Conservation (phyloP, 176 grass and related monocot genomes). For the Aegilops longissima region DNA sequence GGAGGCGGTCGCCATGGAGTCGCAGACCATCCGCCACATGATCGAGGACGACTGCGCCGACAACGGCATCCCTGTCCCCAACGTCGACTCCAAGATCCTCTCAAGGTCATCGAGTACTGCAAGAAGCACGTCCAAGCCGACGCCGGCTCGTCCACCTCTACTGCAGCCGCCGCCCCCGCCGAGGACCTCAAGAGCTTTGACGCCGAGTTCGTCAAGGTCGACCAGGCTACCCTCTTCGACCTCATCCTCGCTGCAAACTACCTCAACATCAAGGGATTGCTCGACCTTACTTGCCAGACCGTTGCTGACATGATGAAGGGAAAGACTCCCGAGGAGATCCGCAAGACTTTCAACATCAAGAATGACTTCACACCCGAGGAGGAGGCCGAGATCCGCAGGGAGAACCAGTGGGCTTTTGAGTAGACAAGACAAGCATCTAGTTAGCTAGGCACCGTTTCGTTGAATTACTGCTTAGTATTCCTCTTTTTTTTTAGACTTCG, state of each 20-base stretch:
- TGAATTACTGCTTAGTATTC: too few species aligned
- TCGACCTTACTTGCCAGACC: slow-evolving; percentile 37
- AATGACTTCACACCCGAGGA: slow-evolving; percentile 5
- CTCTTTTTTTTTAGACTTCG: too few species aligned
- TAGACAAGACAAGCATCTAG: too few species aligned
- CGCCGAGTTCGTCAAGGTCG: slow-evolving; percentile 58
- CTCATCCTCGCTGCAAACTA: slow-evolving; percentile 51
- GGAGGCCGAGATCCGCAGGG: slow-evolving; percentile 41
- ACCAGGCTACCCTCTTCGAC: slow-evolving; percentile 63
- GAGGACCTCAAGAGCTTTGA: slow-evolving; percentile 17
- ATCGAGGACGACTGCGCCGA: too few species aligned
- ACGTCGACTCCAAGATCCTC: too few species aligned
- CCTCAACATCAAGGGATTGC: slow-evolving; percentile 45
- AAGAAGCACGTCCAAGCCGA: too few species aligned
- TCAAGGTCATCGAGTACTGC: too few species aligned
- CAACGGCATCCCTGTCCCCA: too few species aligned
- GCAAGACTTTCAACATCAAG: slow-evolving; percentile 28
- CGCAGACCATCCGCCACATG: too few species aligned
- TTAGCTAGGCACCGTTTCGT: too few species aligned
- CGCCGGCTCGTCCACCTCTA: too few species aligned
- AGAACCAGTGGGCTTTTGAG: slow-evolving; percentile 46
- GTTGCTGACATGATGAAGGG: slow-evolving; percentile 47
- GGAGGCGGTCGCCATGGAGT: too few species aligned
- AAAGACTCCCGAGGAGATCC: slow-evolving; percentile 38
- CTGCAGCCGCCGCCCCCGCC: neutral